A percentile compares a stretch with the other conserved stretches of the same genome.
These are phyloP conservation scores for Zygoascus sp. DNA, from an alignment of 1,139 yeast genomes.

Conservation along the genomic window DNA sequence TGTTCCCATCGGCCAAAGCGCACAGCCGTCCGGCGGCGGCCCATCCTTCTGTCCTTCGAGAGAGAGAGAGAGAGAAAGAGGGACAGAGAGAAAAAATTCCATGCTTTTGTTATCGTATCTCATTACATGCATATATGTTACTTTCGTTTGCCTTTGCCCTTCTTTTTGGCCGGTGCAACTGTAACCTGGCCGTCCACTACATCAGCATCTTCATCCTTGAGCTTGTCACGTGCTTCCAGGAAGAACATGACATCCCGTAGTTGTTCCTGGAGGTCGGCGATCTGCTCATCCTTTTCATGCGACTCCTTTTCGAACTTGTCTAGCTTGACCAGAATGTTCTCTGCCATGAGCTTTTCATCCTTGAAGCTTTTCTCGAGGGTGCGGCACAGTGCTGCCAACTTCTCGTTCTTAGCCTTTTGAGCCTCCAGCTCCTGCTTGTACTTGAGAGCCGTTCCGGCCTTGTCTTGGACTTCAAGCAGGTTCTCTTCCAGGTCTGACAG, in stretches of 20 bases:
- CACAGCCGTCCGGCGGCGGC: too few species aligned
- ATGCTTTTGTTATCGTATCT: not conserved
- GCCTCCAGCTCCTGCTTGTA: slow-evolving; percentile 32
- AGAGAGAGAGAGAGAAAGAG: not conserved
- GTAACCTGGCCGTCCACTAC: slow-evolving; percentile 65
- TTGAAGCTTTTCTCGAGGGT: slow-evolving; percentile 34
- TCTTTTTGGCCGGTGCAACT: slow-evolving; percentile 20
- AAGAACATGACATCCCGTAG: slow-evolving; percentile 78
- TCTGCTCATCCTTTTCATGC: slow-evolving; percentile 45
- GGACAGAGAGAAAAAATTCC: not conserved
- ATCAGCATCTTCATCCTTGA: slow-evolving; percentile 65
- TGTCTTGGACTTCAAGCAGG: not conserved
- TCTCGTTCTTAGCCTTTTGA: slow-evolving; percentile 34
- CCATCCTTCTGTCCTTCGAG: not conserved
- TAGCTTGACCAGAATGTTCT: slow-evolving; percentile 54
- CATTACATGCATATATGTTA: not conserved
- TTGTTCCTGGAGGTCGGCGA: slow-evolving; percentile 52
- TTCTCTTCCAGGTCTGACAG: slow-evolving; percentile 22
- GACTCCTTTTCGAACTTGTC: slow-evolving; percentile 45
- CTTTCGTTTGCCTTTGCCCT: slow-evolving; percentile 13
- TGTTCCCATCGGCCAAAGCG: too few species aligned
- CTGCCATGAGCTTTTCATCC: slow-evolving; percentile 52
- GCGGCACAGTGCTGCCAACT: slow-evolving; percentile 28
- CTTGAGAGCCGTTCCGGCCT: slow-evolving; percentile 18
- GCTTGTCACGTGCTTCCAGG: slow-evolving; percentile 67